Evolutionary conservation across 495 filamentous ascomycete species (phyloP), one percentile per base, ranked within the genome.

Genomic region (Penicillium atrosanguineum): DNA sequence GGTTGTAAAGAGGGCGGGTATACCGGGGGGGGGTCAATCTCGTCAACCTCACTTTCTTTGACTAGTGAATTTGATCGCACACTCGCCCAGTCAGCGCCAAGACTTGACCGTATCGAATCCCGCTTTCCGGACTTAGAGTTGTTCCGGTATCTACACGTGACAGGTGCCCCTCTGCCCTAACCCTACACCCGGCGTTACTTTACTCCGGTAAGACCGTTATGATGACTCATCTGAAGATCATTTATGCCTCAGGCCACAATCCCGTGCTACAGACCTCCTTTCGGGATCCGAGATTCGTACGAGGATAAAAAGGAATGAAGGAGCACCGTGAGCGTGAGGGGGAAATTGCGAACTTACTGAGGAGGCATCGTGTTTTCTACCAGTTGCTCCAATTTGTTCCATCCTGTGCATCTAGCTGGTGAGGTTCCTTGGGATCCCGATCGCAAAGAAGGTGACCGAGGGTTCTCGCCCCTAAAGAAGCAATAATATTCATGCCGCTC

Each of bases 41-140:
- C 62, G 62, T 69, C 58, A 65, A 68, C 69, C 69, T 69, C 60
- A 64, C 60, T 66, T 61, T 64, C 63, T 59, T 68, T 67, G 64
- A 65, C 63, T 68, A 62, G 56, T 71, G 72, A 76, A 76, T 76
- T 76, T 74, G 64, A 73, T 76, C 72, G 72, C 72, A 75, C 72
- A 75, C 67, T 72, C 70, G 60, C 61, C 60, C 58, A 52, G 64
- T 62, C 58, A 61, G 50, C 52, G 70, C 72, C 72, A 75, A 75
- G 72, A 62, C 69, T 58, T 57, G 48, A 51, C 50, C 57, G 55
- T 64, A 58, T 67, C 64, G 60, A 63, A 59, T 56, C 51, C 36
- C 50, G 52, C 56, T 56, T 61, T 63, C 48, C 62, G 71, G 65
- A 54, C 15, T 8, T 55, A 18, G 11, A 28, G 44, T 61, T 65